phyloP scores from a whole-genome alignment of 2,329 filamentous ascomycete genomes.

The Colletotrichum kahawae region DNA sequence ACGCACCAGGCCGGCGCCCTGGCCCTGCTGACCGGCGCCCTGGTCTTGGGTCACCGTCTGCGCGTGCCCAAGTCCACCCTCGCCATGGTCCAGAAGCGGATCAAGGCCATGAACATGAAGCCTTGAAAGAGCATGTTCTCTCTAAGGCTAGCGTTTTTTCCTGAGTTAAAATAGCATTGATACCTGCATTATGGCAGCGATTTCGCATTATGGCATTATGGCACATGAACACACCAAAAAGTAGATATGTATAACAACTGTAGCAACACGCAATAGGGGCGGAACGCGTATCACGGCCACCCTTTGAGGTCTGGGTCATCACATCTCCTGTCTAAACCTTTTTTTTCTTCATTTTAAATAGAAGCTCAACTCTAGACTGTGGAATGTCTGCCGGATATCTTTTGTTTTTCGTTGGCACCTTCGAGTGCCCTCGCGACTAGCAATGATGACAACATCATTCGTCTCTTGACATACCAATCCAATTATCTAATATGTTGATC shows the following conservation, averaged over 20 bases:
- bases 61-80: constrained; percentile 73
- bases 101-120: constrained; percentile 30
- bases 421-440: not conserved
- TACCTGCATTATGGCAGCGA: constrained; percentile 9
- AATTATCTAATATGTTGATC: not conserved
- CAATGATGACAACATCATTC: not conserved
- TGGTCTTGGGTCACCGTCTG: constrained; percentile 79
- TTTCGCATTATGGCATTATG: not conserved
- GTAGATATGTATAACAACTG: constrained; percentile 11
- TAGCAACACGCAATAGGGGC: constrained; percentile 1
- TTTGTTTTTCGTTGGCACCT: not conserved
- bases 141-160: not conserved
- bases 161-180: not conserved
- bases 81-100: constrained; percentile 59
- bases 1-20: constrained; percentile 92
- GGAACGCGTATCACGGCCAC: not conserved
- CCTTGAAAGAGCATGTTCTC: not conserved
- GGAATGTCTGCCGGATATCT: constrained; percentile 19
- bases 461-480: constrained; percentile 11
- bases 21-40: constrained; percentile 80
- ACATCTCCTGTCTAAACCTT: not conserved
- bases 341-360: not conserved
- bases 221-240: not conserved
- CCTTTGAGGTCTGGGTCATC: not conserved
- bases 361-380: constrained; percentile 23